Conservation (phyloP, 345 rosid species). For the Zanthoxylum bungeanum region DNA sequence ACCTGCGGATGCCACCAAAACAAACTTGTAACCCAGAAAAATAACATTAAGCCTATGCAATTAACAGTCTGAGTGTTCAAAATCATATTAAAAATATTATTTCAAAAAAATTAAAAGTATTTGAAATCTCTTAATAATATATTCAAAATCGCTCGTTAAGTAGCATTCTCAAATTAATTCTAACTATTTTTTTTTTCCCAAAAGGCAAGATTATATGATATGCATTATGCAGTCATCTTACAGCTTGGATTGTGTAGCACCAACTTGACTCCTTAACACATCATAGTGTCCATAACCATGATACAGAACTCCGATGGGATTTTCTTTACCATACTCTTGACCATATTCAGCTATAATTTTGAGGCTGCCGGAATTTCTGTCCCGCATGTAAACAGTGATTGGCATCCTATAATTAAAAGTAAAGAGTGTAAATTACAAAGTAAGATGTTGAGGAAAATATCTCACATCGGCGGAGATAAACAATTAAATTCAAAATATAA, state of each 20-base stretch:
- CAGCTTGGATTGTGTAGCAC: constrained; percentile 27
- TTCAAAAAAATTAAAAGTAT: no score
- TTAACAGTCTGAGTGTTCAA: no score
- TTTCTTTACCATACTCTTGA: constrained; percentile 49
- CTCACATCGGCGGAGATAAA: no score
- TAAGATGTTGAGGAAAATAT: no score
- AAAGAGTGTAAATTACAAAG: background rate
- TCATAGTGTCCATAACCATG: constrained; percentile 65
- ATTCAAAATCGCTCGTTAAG: no score
- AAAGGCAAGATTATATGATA: background rate
- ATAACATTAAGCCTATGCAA: background rate
- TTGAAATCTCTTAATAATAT: no score
- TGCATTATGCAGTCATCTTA: constrained; percentile 28
- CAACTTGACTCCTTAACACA: constrained; percentile 30
- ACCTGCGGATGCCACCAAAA: constrained; percentile 26
- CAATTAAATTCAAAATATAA: no score
- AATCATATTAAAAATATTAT: no score
- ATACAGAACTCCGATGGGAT: constrained; percentile 56
- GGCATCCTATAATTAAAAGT: constrained; percentile 37
- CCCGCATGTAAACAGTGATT: constrained; percentile 55
- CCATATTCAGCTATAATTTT: constrained; percentile 64
- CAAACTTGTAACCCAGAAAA: background rate
- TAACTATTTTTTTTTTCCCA: no score
- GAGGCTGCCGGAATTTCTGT: constrained; percentile 30
- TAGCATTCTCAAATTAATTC: no score